Evolutionary conservation across 2,329 filamentous ascomycete species (phyloP).

Genomic region (Apiospora malaysiana): DNA sequence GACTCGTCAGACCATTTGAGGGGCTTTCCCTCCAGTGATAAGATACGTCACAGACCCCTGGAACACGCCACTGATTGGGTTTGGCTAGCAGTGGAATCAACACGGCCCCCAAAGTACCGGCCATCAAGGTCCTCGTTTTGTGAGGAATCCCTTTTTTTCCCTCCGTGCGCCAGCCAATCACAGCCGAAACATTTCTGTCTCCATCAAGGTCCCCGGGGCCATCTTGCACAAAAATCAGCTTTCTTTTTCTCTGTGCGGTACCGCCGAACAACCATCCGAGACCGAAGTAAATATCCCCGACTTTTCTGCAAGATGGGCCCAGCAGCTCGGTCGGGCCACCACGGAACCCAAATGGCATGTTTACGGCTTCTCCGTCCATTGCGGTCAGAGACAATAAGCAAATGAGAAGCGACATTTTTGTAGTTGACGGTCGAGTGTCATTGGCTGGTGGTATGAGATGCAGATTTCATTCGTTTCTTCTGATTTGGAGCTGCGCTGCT

Average conservation of each 20-base stretch:
- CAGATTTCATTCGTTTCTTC: neutral
- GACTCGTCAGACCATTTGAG: neutral
- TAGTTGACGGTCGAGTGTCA: neutral
- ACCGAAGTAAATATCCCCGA: neutral
- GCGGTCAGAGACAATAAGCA: neutral
- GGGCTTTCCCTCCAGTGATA: neutral
- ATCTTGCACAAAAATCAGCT: conserved; percentile 6
- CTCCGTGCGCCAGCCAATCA: neutral
- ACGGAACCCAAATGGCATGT: conserved; percentile 4
- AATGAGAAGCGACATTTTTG: neutral
- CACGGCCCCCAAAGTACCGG: neutral
- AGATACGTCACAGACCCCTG: conserved; percentile 9
- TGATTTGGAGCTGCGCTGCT: neutral
- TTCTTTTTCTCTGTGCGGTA: conserved; percentile 5
- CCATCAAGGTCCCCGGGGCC: neutral
- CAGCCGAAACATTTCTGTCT: neutral
- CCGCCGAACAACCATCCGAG: conserved; percentile 7
- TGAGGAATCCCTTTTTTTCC: neutral
- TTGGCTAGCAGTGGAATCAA: neutral
- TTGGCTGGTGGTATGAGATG: neutral
- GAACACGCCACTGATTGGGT: neutral
- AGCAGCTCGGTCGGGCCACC: neutral
- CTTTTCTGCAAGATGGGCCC: neutral
- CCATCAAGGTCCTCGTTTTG: conserved; percentile 19
- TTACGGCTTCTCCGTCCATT: neutral